phyloP scores from a whole-genome alignment of 75 land plant genomes.

The Larix kaempferi region DNA sequence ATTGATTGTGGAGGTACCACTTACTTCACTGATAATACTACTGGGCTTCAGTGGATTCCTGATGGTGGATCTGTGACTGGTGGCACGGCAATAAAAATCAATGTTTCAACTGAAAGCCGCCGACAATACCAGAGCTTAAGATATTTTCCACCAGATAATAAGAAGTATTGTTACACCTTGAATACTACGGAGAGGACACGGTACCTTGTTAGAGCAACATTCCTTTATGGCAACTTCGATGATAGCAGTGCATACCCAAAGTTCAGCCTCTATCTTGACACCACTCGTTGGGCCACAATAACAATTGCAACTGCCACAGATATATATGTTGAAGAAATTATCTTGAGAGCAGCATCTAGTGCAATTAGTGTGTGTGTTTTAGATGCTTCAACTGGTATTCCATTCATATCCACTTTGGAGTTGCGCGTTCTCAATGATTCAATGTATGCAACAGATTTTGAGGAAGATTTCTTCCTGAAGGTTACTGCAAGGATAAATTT shows the following conservation, averaged over 20 bases:
- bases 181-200: slow-evolving; percentile 41
- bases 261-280: slow-evolving; percentile 53
- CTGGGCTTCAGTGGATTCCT: slow-evolving; percentile 53
- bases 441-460: slow-evolving; percentile 65
- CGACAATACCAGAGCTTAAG: slow-evolving; percentile 28
- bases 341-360: slow-evolving; percentile 42
- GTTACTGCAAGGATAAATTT: slow-evolving; percentile 62
- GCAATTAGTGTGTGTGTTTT: slow-evolving; percentile 54
- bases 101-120: slow-evolving; percentile 5
- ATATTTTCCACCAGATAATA: slow-evolving; percentile 44
- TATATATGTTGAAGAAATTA: slow-evolving; percentile 52
- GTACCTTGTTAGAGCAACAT: slow-evolving; percentile 69
- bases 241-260: slow-evolving; percentile 34
- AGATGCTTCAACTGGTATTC: slow-evolving; percentile 54
- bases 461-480: slow-evolving; percentile 44
- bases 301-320: slow-evolving; percentile 33
- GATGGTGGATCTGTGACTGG: slow-evolving; percentile 27
- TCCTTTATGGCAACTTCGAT: slow-evolving; percentile 47
- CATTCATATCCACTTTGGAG: slow-evolving; percentile 73
- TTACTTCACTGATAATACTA: slow-evolving; percentile 38
- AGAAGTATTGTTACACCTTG: slow-evolving; percentile 60
- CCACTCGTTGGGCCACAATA: slow-evolving; percentile 55
- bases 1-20: slow-evolving; percentile 56
- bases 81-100: slow-evolving; percentile 27
- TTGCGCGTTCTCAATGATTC: slow-evolving; percentile 51